Conservation (phyloP, 352 stramenopile species). For the Globisporangium carolinianum region DNA sequence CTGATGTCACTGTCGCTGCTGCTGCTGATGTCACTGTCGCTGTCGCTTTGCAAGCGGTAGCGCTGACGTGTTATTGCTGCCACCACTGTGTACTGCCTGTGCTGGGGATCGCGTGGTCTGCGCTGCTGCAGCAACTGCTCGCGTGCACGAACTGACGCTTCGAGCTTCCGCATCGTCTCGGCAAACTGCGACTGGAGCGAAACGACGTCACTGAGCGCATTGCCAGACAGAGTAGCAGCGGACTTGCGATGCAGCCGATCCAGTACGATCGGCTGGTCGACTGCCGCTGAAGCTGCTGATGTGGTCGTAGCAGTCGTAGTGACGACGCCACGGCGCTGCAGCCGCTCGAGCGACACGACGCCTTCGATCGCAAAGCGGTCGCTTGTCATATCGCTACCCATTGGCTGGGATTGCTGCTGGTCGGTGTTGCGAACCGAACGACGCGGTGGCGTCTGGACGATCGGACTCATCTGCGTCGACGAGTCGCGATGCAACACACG, state of each 20-base stretch:
- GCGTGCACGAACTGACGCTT: constrained; percentile 55
- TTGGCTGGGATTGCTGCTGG: neutral
- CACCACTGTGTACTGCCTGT: constrained; percentile 1
- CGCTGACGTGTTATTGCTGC: neutral
- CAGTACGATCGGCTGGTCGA: constrained; percentile 1
- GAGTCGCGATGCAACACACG: constrained; percentile 3
- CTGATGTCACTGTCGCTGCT: constrained; percentile 10
- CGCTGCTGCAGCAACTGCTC: constrained; percentile 32
- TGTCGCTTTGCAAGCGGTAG: constrained; percentile 9
- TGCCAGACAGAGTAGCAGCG: no score
- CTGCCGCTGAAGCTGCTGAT: neutral
- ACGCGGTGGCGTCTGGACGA: neutral
- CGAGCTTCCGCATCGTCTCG: constrained; percentile 64
- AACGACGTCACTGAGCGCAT: constrained; percentile 51
- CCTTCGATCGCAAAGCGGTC: constrained; percentile 50
- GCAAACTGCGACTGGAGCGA: constrained; percentile 60
- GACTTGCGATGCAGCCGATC: constrained; percentile 8
- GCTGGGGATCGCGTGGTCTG: neutral
- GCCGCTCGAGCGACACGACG: constrained; percentile 41
- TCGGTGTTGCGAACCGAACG: neutral
- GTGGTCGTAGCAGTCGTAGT: neutral
- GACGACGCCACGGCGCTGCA: constrained; percentile 1
- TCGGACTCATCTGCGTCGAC: constrained; percentile 10
- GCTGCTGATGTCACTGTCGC: constrained; percentile 11
- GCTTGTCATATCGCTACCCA: neutral